phyloP scores from a whole-genome alignment of 139 green algal species.

The Eudorina sp. region DNA sequence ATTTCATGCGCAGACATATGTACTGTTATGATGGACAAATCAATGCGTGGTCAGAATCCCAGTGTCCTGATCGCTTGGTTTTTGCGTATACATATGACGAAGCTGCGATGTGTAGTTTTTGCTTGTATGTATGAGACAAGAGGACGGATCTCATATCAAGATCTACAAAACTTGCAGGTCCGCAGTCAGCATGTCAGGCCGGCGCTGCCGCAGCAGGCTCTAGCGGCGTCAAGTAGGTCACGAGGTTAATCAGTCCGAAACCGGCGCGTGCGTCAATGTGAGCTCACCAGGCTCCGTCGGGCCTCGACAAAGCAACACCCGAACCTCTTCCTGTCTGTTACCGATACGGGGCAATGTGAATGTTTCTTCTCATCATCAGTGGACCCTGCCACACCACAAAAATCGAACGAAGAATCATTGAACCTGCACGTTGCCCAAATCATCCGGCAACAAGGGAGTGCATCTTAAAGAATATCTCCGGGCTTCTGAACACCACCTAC shows the following conservation, averaged over 20 bases:
- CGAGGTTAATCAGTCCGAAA: not conserved
- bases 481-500: too few species aligned
- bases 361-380: constrained; percentile 10
- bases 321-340: not conserved
- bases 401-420: not conserved
- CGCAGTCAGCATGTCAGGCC: too few species aligned
- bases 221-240: not conserved
- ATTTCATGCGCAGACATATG: too few species aligned
- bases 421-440: constrained; percentile 13
- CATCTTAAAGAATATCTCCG: constrained; percentile 15
- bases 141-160: not conserved
- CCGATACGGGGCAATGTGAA: not conserved
- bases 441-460: not conserved
- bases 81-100: not conserved
- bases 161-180: not conserved
- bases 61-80: too few species aligned
- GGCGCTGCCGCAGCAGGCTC: too few species aligned
- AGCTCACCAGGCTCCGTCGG: not conserved
- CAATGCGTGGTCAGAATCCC: too few species aligned
- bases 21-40: too few species aligned
- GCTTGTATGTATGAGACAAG: not conserved
- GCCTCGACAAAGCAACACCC: too few species aligned
- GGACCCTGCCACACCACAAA: not conserved
- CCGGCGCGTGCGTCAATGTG: not conserved
- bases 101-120: not conserved